Base-by-base conservation (phyloP, 2,329 filamentous ascomycete species). In the Coniochaeta hoffmannii region DNA sequence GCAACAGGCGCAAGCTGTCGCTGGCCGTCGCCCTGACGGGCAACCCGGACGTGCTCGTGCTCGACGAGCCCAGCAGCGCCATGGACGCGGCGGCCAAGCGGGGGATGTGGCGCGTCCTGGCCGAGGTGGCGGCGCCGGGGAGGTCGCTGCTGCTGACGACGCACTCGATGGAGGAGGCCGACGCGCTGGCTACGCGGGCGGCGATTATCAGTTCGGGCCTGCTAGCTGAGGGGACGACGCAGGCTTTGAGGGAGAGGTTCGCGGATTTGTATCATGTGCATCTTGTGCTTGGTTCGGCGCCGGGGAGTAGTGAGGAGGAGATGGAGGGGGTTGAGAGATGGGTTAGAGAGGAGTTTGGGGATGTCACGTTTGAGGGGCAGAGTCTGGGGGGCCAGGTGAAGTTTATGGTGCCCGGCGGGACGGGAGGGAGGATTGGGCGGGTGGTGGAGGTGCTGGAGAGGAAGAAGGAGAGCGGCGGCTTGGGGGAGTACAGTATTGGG, bases 91-190 rank as follows among this genome's bases (percentile, higher is more conserved):
- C 85, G 0, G 81, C 85, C 0, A 90, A 90, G 66, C 77, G 88
- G 34, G 78, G 88, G 28, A 89, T 92, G 79, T 91, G 88, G 88
- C 79, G 80, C 50, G 89, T 86, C 0, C 76, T 92, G 0, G 78
- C 79, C 7, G 76, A 80, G 1, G 79, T 90, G 10, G 80, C n/a
- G n/a, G n/a, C 83, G 0, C 80, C 83, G 0, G 86, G 87, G 0
- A 79, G 88, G 31, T 83, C 82, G 1, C 74, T 91, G 0, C 73
- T 92, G 0, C 76, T 92, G 35, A 91, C 88, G 0, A 92, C 88
- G 0, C 88, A 92, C 66, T 85, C 80, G 11, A 91, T 92, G 87
- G 88, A 92, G 65, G 89, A 92, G 68, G 88, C 88, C 1, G 87
- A 90, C 61, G 87, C 87, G 1, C 74, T 92, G 2, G 87, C 88